Evolutionary conservation across 805 yeast genomes (phyloP), one percentile per base, ranked within the genome.

Genomic region (Ogataea sp.): DNA sequence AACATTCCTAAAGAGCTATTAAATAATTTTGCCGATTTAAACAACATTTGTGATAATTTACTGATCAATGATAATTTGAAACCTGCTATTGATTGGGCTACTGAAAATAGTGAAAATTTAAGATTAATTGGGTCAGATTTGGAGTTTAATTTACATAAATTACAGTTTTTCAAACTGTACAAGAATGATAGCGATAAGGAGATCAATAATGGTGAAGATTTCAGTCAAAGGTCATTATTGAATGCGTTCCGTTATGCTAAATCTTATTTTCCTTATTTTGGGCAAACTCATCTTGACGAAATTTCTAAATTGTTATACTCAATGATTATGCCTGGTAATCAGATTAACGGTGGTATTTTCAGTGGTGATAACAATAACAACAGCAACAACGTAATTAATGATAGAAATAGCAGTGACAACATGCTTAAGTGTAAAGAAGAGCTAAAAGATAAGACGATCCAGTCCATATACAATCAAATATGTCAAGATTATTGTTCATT

Each of bases 1-100:
- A 48, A 31, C 2, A 34, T 52, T 2, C 60, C 61, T 15, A 43
- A 38, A 6, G 52, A 49, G 21, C 45, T 63, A 6, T 49, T 71
- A 2, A 40, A 44, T 2, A 62, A 62, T 20, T 71, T 75, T 42
- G 50, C 57, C 6, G 51, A 59, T 18, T 57, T 77, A 67, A 67
- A 69, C 20, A 56, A 55, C 13, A 71, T 75, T 3, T 50, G 71
- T 16, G 48, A 53, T 16, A 62, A 61, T 28, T 44, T 58, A 28
- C 47, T 71, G 18, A 55, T 55, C 21, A 38, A 52, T 2, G 58
- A 63, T 3, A 55, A 73, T 38, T 49, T 71, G 21, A 50, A 47
- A 5, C 63, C 69, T 6, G 80, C 83, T 13, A 65, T 73, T 23
- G 55, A 54, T 2, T 78, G 84, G 84, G 64, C 67, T 24, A 40